phyloP scores from a whole-genome alignment of 306 rosid genomes.

The Fagus sylvatica region DNA sequence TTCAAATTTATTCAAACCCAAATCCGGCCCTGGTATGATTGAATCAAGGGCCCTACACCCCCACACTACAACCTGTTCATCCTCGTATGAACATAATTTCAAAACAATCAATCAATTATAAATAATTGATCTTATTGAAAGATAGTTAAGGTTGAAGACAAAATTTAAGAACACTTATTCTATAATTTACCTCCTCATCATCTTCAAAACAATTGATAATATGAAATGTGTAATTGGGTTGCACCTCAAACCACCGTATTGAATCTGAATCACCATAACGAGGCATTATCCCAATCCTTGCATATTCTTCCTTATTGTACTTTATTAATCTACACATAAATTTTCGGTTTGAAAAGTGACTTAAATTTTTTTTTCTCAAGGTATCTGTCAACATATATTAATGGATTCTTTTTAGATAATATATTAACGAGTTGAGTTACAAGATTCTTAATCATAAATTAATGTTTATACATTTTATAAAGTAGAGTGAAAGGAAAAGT shows the following conservation, averaged over 20 bases:
- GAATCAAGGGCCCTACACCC: conserved; percentile 55
- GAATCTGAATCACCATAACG: conserved; percentile 48
- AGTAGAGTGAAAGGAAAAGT: background rate
- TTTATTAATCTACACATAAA: conserved; percentile 31
- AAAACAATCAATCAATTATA: too few species aligned
- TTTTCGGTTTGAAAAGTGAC: background rate
- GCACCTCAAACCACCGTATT: conserved; percentile 48
- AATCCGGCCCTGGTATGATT: conserved; percentile 35
- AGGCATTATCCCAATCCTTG: conserved; percentile 56
- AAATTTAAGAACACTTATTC: background rate
- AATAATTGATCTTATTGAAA: too few species aligned
- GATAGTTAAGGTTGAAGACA: too few species aligned
- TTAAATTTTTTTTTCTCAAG: background rate
- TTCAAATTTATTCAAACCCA: conserved; percentile 23
- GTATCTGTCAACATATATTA: too few species aligned
- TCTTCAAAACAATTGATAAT: conserved; percentile 52
- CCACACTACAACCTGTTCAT: conserved; percentile 49
- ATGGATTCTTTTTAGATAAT: too few species aligned
- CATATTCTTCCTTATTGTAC: conserved; percentile 33
- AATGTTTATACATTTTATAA: background rate
- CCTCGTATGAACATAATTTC: too few species aligned
- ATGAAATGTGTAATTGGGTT: conserved; percentile 50
- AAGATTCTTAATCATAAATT: background rate
- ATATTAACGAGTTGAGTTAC: too few species aligned
- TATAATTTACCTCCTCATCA: conserved; percentile 39